phyloP scores from a whole-genome alignment of 2,329 filamentous ascomycete genomes.

The Pseudogymnoascus sp. region DNA sequence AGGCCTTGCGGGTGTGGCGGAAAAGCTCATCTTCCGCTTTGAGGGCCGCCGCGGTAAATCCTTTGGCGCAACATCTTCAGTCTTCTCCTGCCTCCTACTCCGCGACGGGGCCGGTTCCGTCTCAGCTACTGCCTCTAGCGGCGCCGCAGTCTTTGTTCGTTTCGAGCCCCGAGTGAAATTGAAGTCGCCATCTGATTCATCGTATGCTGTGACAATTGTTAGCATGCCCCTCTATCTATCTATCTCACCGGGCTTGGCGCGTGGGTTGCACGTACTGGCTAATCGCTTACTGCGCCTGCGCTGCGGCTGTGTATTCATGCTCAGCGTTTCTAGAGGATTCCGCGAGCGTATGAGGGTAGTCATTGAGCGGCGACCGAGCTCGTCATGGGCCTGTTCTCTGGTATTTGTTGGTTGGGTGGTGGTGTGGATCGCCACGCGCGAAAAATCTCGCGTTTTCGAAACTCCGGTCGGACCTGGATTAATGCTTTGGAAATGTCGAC shows the following conservation, averaged over 20 bases:
- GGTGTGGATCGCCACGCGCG: background rate
- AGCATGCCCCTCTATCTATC: constrained; percentile 15
- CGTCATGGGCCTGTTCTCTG: constrained; percentile 4
- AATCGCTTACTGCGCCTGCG: constrained; percentile 59
- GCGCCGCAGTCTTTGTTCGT: constrained; percentile 52
- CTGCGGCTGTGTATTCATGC: constrained; percentile 57
- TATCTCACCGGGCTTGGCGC: constrained; percentile 11
- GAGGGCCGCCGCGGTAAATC: constrained; percentile 38
- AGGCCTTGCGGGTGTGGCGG: constrained; percentile 28
- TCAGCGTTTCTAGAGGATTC: constrained; percentile 60
- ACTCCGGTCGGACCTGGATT: background rate
- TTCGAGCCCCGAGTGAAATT: constrained; percentile 65
- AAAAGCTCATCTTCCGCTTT: constrained; percentile 30
- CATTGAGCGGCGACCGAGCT: constrained; percentile 44
- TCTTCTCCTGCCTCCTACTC: constrained; percentile 31
- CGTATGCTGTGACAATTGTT: constrained; percentile 41
- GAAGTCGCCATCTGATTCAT: constrained; percentile 74
- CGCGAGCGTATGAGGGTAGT: constrained; percentile 62
- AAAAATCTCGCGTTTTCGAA: constrained; percentile 8
- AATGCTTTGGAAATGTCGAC: background rate
- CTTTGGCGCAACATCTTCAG: constrained; percentile 31
- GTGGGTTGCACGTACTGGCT: constrained; percentile 46
- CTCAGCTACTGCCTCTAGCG: constrained; percentile 37
- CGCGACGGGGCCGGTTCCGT: constrained; percentile 32
- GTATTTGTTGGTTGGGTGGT: background rate